Evolutionary conservation across 2,329 filamentous ascomycete genomes (phyloP).

Genomic region (Aureobasidium sp.): DNA sequence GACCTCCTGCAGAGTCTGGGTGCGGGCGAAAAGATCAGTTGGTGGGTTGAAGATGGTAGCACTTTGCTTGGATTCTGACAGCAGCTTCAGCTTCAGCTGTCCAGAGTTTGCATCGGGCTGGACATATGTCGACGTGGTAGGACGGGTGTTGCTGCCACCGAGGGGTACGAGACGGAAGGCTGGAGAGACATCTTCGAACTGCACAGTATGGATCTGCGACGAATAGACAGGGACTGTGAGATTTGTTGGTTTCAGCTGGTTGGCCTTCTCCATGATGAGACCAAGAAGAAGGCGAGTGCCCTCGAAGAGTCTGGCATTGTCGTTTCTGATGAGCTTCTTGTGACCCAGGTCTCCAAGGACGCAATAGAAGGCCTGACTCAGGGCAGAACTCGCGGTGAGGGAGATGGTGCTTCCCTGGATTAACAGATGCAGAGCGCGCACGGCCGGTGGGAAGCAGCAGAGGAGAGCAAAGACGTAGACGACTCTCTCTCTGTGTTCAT

Average conservation of each 20-base stretch:
- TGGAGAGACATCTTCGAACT: neutral
- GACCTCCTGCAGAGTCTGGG: neutral
- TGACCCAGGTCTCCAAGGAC: conserved; percentile 24
- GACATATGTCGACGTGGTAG: neutral
- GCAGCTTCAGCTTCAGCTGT: neutral
- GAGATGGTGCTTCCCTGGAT: conserved; percentile 25
- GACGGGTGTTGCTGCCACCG: neutral
- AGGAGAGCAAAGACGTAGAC: conserved; percentile 25
- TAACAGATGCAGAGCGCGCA: conserved; percentile 26
- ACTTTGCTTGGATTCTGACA: neutral
- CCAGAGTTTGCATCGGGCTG: neutral
- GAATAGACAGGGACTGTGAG: neutral
- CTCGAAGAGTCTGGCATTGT: conserved; percentile 25
- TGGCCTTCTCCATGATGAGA: conserved; percentile 28
- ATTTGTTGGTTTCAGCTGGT: conserved; percentile 6
- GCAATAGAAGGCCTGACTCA: conserved; percentile 24
- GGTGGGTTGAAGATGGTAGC: neutral
- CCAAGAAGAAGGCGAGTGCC: conserved; percentile 28
- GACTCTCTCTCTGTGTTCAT: neutral
- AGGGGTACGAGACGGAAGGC: neutral
- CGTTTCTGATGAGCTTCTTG: conserved; percentile 20
- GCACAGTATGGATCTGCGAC: neutral
- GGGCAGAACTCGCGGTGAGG: conserved; percentile 23
- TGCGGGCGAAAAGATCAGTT: neutral
- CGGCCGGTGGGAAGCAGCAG: conserved; percentile 26